These are phyloP conservation scores for Meyerozyma elateridarum DNA, from an alignment of 1,139 yeast genomes.

Conservation along the genomic window DNA sequence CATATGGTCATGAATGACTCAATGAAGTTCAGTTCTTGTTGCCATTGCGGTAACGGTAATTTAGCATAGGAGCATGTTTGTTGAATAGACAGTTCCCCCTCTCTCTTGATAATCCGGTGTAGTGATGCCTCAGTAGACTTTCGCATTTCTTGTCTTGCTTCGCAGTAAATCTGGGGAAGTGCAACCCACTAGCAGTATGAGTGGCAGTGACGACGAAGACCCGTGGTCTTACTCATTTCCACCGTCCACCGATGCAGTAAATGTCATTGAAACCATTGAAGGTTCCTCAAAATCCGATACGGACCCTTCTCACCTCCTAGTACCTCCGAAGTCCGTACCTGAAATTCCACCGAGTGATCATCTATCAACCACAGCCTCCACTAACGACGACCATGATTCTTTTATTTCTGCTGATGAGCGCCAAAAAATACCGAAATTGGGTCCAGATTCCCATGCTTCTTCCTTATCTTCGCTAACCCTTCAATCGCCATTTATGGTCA, in stretches of 20 bases:
- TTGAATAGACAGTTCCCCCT: slow-evolving; percentile 5
- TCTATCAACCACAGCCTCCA: no score
- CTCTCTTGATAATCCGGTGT: no score
- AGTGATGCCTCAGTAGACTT: no score
- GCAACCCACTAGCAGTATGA: neutral
- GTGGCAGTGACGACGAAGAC: slow-evolving; percentile 38
- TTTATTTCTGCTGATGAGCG: neutral
- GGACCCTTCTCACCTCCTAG: no score
- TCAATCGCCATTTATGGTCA: slow-evolving; percentile 35
- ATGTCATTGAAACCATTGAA: slow-evolving; percentile 7
- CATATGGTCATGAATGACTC: slow-evolving; percentile 6
- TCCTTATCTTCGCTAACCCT: slow-evolving; percentile 27
- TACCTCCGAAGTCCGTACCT: no score
- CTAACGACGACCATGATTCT: slow-evolving; percentile 3
- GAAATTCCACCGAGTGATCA: no score
- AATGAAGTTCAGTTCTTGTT: slow-evolving; percentile 1
- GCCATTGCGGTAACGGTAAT: neutral
- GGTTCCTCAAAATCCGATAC: no score
- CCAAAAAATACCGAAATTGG: neutral
- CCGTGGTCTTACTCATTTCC: slow-evolving; percentile 46
- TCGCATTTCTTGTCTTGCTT: no score
- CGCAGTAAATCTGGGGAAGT: no score
- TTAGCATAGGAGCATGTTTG: slow-evolving; percentile 5
- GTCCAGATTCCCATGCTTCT: slow-evolving; percentile 8
- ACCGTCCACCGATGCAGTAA: slow-evolving; percentile 32